Base-by-base conservation (phyloP, 257 asterid genomes). In the Nicotiana paniculata region DNA sequence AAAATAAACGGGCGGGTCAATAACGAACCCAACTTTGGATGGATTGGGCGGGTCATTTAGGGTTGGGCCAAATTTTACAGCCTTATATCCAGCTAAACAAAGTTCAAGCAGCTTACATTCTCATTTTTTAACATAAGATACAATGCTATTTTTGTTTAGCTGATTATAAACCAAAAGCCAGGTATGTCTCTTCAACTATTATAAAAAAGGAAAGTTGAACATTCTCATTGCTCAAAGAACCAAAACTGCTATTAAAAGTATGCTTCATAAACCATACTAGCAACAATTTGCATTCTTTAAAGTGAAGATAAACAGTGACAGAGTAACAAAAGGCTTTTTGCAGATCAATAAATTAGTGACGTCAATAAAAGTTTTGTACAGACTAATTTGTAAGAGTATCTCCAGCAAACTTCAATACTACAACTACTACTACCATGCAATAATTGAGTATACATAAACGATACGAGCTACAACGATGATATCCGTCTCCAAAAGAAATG, bases 281-380 rank as follows among this genome's bases (percentile, higher is more conserved):
- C 62, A 74, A 24, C 62, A 74, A 24, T 48, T 26, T 48, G 62
- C 62, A 2, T 61, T 48, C 79, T 24, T 24, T 13, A 24, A 43
- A 74, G 37, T 24, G 79, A 83, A 21, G 18, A 46, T n/a, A 43
- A 51, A 24, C 48, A 74, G 21, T 74, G 79, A 13, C 26, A 48
- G 37, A 24, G 62, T 48, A 48, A 24, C 62, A 48, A 72, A 51
- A 16, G 28, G 77, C 10, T 28, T 43, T 21, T 64, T 7, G 6
- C 62, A 80, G 37, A 80, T 80, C 16, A 80, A 80, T 46, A 64
- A 64, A 64, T 30, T 26, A 62, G 28, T 37, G 13, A 62, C 3
- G 24, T 11, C 16, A 46, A 62, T 64, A 76, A 64, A 43, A 30
- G 82, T 64, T 63, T 80, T 80, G 70, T 64, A 80, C 76, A 80